phyloP scores from a whole-genome alignment of 352 stramenopile genomes.

The Phytophthora capsici region DNA sequence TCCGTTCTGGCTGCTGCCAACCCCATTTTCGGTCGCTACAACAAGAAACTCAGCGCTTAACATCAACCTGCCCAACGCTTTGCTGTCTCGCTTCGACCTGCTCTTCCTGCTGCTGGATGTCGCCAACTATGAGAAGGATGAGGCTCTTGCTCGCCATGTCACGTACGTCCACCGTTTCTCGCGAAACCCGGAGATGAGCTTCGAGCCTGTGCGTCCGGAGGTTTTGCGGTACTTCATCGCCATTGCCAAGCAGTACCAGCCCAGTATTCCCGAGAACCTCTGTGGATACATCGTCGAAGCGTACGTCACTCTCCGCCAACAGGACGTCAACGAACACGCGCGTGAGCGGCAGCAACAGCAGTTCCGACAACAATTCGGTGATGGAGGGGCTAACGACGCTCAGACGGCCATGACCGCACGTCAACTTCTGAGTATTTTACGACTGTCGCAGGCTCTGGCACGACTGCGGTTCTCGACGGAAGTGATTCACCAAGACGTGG shows the following conservation, averaged over 20 bases:
- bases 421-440: constrained; percentile 98
- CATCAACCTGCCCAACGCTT: constrained; percentile 99
- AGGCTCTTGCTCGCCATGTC: constrained; percentile 92
- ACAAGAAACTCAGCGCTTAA: constrained; percentile 93
- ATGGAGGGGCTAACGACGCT: constrained; percentile 78
- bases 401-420: constrained; percentile 99
- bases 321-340: constrained; percentile 89
- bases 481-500: constrained; percentile 97
- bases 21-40: constrained; percentile 96
- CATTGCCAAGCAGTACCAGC: constrained; percentile 88
- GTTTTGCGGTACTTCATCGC: constrained; percentile 92
- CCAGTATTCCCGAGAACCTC: constrained; percentile 92
- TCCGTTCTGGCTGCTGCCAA: constrained; percentile 99
- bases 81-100: constrained; percentile 99
- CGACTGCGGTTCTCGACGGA: constrained; percentile 95
- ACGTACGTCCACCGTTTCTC: constrained; percentile 93
- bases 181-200: constrained; percentile 91
- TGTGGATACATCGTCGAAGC: constrained; percentile 98
- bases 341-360: constrained; percentile 64
- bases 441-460: constrained; percentile 96
- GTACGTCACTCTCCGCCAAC: constrained; percentile 96
- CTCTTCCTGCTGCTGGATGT: constrained; percentile 98
- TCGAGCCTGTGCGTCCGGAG: constrained; percentile 91
- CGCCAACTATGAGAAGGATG: constrained; percentile 93
- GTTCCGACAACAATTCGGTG: constrained; percentile 45